Evolutionary conservation across 106 monocot genomes (phyloP), one percentile per base, ranked within the genome.

Genomic region (Phalaenopsis aphrodite): DNA sequence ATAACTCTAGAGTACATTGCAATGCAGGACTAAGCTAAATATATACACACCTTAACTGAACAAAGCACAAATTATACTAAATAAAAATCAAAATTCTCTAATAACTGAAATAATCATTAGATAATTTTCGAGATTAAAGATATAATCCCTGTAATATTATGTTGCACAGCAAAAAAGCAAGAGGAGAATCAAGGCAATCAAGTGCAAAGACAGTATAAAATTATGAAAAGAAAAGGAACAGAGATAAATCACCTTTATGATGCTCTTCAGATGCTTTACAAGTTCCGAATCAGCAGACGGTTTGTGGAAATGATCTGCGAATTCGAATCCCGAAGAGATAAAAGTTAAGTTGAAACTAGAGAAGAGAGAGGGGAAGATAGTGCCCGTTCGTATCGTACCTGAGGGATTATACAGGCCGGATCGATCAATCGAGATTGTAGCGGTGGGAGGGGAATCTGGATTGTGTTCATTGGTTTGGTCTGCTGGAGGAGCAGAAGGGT

Each of bases 241-340:
- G 30, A 30, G 30, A 30, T 30, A 23, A 17, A 19, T 9, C 18
- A 95, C 95, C 89, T 91, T 95, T 64, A 95, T 95, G 38, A 95
- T 93, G 74, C 94, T 98, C 83, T 94, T 98, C 72, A 94, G 88
- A 80, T 98, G 94, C 84, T 86, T 92, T 24, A 89, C 88, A 19
- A 98, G 84, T 82, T 98, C 88, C 0, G 97, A 88, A 78, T 92
- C 92, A 8, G 83, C 83, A 7, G 88, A 89, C 48, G 83, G 84
- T 82, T 84, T 84, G 75, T 94, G 90, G 42, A 55, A 80, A 77
- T 98, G 97, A 66, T 89, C 94, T 98, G 84, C 73, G 55, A 42
- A 75, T 46, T 41, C 18, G 17, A 72, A 72, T 6, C 19, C 69
- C 8, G 78, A 1, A 58, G 78, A 78, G 67, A 78, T 15, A 19